These are phyloP conservation scores for Phoma sp. DNA, from an alignment of 2,329 filamentous ascomycete species.

Conservation along the genomic window DNA sequence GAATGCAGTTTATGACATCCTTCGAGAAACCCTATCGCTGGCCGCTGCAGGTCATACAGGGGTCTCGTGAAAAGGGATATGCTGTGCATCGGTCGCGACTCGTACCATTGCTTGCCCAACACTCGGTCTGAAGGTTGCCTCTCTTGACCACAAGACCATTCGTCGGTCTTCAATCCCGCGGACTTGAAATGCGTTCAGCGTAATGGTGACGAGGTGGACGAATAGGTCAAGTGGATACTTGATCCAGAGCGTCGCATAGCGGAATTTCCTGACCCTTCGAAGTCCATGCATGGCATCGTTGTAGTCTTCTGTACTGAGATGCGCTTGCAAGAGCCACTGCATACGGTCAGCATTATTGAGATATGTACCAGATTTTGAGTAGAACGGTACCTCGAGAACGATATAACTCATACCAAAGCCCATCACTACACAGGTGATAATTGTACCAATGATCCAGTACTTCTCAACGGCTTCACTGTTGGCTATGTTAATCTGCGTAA, in stretches of 20 bases:
- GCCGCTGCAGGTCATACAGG: too few species aligned
- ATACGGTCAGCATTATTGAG: background rate
- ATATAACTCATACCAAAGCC: slow-evolving; percentile 41
- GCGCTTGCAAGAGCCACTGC: slow-evolving; percentile 44
- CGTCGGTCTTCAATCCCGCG: slow-evolving; percentile 3
- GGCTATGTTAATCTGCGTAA: slow-evolving; percentile 34
- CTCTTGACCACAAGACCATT: background rate
- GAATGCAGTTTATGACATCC: background rate
- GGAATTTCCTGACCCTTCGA: slow-evolving; percentile 29
- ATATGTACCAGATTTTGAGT: too few species aligned
- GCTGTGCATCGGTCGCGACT: slow-evolving; percentile 9
- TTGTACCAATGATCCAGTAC: slow-evolving; percentile 44
- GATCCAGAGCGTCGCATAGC: slow-evolving; percentile 24
- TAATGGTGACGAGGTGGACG: slow-evolving; percentile 13
- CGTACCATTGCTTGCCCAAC: background rate
- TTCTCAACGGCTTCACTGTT: slow-evolving; percentile 26
- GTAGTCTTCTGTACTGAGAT: slow-evolving; percentile 42
- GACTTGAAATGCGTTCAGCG: slow-evolving; percentile 13
- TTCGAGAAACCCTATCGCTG: background rate
- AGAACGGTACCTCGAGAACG: slow-evolving; percentile 33
- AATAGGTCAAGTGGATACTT: slow-evolving; percentile 20
- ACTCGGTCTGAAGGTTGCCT: background rate
- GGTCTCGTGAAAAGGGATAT: slow-evolving; percentile 10
- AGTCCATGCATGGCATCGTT: slow-evolving; percentile 29
- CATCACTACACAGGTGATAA: slow-evolving; percentile 37